Conservation (phyloP, 345 rosid species). For the thale cress (Arabidopsis thaliana) region DNA sequence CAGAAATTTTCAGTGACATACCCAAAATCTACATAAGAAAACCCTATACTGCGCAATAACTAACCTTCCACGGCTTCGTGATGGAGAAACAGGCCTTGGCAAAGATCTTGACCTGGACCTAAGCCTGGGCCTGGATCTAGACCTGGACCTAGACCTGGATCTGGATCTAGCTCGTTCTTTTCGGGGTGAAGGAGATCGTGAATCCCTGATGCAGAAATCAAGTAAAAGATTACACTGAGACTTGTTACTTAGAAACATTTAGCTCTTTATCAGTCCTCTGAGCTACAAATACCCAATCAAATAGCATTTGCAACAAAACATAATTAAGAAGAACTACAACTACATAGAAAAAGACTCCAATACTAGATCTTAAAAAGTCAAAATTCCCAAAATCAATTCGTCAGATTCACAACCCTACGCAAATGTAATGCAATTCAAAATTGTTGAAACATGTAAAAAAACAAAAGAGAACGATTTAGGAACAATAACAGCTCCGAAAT, state of each 20-base stretch:
- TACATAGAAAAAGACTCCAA: background rate
- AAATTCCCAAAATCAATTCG: constrained; percentile 14
- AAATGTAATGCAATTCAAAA: constrained; percentile 15
- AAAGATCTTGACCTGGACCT: constrained; percentile 66
- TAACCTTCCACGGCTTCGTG: constrained; percentile 89
- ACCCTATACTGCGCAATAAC: constrained; percentile 26
- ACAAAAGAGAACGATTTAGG: background rate
- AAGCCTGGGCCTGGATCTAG: constrained; percentile 56
- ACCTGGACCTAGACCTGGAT: constrained; percentile 57
- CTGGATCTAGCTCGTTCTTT: constrained; percentile 54
- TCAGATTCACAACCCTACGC: constrained; percentile 25
- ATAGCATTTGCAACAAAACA: background rate
- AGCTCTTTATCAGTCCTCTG: background rate
- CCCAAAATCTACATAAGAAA: constrained; percentile 20
- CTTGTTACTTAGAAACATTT: background rate
- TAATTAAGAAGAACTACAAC: background rate
- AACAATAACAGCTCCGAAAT: background rate
- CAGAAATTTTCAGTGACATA: background rate
- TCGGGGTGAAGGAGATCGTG: constrained; percentile 75
- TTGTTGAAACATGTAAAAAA: background rate
- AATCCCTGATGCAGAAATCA: constrained; percentile 51
- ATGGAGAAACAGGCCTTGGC: constrained; percentile 74
- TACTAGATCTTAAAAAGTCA: constrained; percentile 15
- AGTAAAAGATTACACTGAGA: constrained; percentile 1
- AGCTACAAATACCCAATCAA: constrained; percentile 10